Base-by-base conservation (phyloP, 352 stramenopile species). In the Pythium sukuiense region DNA sequence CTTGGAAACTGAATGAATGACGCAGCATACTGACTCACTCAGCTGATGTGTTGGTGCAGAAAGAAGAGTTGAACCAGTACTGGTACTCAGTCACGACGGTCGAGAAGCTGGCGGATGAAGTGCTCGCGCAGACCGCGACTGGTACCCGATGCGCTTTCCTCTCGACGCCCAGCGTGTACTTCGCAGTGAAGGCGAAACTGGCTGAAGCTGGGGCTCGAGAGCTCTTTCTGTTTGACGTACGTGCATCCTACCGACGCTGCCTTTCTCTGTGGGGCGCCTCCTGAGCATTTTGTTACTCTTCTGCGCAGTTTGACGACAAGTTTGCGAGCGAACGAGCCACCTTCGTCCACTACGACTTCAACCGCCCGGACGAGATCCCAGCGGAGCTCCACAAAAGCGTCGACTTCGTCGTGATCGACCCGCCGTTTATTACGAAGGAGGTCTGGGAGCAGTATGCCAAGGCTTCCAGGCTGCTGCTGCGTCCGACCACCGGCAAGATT, bases 11-110 rank as follows among this genome's bases (percentile, higher is more conserved):
- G 27, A 7, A 35, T 30, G 14, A 55, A 54, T 20, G n/a, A 24
- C 43, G 29, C 27, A 26, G 2, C 35, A 45, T 24, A 50, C 20
- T 53, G 6, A 29, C 18, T 66, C 13, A 26, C 30, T 16, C 14
- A 4, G 24, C 2, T 46, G 16, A 33, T 6, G 29, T 50, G 6
- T 53, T 50, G 16, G 30, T 8, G 32, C 77, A 98, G 83, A 97
- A 98, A 74, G 85, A 87, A 69, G 82, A 98, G 69, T 73, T 98
- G n/a, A 98, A 98, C 74, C 95, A 98, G 71, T 98, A 98, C 66
- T 98, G 94, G 94, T 98, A 98, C 69, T 98, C 90, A 1, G 69
- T 77, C 6, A 65, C 80, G 7, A 98, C 94, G 0, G 93, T 98
- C 24, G 74, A 96, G 24, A 79, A 73, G 20, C 63, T 93, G n/a